Base-by-base conservation (phyloP, 2,329 filamentous ascomycete genomes). In the Alternaria brassicicola region DNA sequence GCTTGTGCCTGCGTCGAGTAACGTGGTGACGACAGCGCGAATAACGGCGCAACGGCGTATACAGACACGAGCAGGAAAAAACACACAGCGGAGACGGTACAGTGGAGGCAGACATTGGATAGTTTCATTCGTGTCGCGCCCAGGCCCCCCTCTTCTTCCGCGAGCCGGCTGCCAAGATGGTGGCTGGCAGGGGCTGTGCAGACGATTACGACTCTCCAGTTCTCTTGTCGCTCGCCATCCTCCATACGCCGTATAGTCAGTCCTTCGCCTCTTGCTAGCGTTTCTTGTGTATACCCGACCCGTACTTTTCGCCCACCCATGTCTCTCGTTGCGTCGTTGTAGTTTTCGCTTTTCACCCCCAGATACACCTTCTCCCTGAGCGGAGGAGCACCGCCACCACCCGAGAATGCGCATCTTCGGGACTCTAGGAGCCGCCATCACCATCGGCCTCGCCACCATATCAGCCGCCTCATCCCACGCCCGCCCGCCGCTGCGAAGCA, bases 401-500 rank as follows among this genome's bases (percentile, higher is more conserved):
- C 49, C 57, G 59, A 52, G 47, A 54, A 76, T 76, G 74, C 61
- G 69, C 55, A 53, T 76, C 52, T 62, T 67, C 35, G 68, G 65
- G 43, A 61, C 65, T 38, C 43, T 72, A 46, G 57, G 61, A 17
- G 59, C 66, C 46, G 59, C 62, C 48, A 43, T 68, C 51, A 46
- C 59, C n/a, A 52, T 63, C 62, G 68, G 71, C 55, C 59, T 71
- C 41, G 66, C 67, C 52, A 58, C 68, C 28, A 38, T 72, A 57
- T 61, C 65, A 45, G 53, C 67, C 48, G 75, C 74, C 25, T 62
- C 65, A 26, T 79, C 77, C 5, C 70, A 68, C 19, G 64, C 69
- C 63, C 86, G 94, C 67, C 91, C 91, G 70, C 92, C 93, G 30
- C 83, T 99, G 62, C 86, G 84, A 66, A 88, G 89, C 72, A 81